Conservation (phyloP, 2,329 filamentous ascomycete genomes). For the Magnaporthiopsis rhizophila region DNA sequence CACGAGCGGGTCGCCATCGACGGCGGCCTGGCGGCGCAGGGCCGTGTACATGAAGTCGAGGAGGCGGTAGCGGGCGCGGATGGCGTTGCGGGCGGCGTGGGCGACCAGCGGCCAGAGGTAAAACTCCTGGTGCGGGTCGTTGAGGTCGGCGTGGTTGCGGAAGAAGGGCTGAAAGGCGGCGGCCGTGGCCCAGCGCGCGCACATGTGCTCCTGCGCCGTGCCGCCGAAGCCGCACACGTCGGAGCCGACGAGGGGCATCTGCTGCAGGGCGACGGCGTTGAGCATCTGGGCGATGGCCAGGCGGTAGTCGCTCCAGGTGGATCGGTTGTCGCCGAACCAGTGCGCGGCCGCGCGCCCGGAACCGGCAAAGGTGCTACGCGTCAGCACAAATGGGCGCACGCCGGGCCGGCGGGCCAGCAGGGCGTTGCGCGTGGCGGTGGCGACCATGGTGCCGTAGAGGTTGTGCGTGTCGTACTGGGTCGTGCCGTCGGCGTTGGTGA, state of each 20-base stretch:
- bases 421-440: constrained; percentile 69
- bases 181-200: constrained; percentile 66
- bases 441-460: constrained; percentile 65
- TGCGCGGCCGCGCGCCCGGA: constrained; percentile 62
- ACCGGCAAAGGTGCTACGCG: constrained; percentile 72
- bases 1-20: constrained; percentile 55
- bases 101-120: constrained; percentile 61
- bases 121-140: constrained; percentile 52
- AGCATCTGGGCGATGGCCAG: constrained; percentile 50
- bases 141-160: constrained; percentile 59
- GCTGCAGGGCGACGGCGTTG: constrained; percentile 56
- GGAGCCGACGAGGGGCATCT: constrained; percentile 59
- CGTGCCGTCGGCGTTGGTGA: constrained; percentile 65
- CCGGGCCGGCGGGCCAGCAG: constrained; percentile 54
- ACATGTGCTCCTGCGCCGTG: constrained; percentile 60
- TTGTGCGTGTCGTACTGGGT: constrained; percentile 79
- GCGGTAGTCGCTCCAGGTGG: constrained; percentile 48
- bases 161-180: constrained; percentile 71
- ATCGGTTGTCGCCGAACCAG: constrained; percentile 53
- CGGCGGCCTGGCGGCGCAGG: constrained; percentile 47
- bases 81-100: constrained; percentile 57
- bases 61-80: constrained; percentile 66
- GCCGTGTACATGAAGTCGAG: constrained; percentile 78
- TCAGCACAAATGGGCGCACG: constrained; percentile 75
- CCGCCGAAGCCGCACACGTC: constrained; percentile 73